These are phyloP conservation scores for Paecilomyces sp. DNA, from an alignment of 2,329 filamentous ascomycete genomes.

Conservation along the genomic window DNA sequence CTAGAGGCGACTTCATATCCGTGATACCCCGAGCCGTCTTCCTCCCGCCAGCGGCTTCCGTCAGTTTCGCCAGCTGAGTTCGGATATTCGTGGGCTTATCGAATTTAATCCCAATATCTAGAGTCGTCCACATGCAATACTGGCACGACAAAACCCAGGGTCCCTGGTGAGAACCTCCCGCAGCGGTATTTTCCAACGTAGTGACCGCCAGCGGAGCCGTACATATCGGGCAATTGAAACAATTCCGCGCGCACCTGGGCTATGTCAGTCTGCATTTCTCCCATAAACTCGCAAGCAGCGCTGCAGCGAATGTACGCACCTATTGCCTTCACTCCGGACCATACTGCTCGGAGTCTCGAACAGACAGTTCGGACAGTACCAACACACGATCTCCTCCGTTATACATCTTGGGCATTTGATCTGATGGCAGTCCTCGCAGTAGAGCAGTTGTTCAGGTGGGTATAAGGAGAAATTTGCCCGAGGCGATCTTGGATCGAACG, in stretches of 20 bases:
- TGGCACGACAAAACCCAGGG: constrained; percentile 77
- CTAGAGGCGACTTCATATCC: constrained; percentile 31
- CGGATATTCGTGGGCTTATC: constrained; percentile 83
- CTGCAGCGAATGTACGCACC: constrained; percentile 50
- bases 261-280: constrained; percentile 4
- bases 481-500: constrained; percentile 78
- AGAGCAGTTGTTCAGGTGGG: constrained; percentile 86
- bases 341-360: constrained; percentile 95
- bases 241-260: constrained; percentile 78
- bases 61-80: constrained; percentile 66
- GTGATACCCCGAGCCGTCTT: constrained; percentile 31
- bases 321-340: constrained; percentile 85
- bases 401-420: constrained; percentile 91
- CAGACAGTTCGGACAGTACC: constrained; percentile 89
- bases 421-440: constrained; percentile 95
- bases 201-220: constrained; percentile 71
- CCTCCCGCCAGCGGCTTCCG: constrained; percentile 39
- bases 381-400: constrained; percentile 86
- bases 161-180: constrained; percentile 37
- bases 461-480: constrained; percentile 89
- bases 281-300: neutral
- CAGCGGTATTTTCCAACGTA: constrained; percentile 53
- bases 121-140: constrained; percentile 88
- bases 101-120: constrained; percentile 84
- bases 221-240: constrained; percentile 90